A percentile compares a stretch with the other conserved stretches of the same genome.
These are phyloP conservation scores for Mycothermus thermophilus DNA, from an alignment of 495 filamentous ascomycete genomes.

Conservation along the genomic window DNA sequence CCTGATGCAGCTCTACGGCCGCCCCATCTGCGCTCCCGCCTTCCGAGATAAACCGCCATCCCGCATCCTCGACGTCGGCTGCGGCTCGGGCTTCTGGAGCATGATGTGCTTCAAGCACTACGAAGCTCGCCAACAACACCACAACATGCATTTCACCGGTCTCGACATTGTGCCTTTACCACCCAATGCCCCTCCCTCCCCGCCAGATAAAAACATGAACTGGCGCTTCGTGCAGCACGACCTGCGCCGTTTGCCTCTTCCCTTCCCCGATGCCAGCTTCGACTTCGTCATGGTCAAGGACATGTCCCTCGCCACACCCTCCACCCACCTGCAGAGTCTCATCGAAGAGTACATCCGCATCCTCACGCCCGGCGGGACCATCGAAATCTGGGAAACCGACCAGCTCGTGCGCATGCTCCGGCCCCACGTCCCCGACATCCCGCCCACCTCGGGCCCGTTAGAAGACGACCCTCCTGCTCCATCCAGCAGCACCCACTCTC, in stretches of 20 bases:
- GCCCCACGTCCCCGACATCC: constrained; percentile 50
- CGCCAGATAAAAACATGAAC: constrained; percentile 52
- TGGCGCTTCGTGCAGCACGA: constrained; percentile 88
- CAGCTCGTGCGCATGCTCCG: constrained; percentile 62
- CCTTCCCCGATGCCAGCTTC: constrained; percentile 73
- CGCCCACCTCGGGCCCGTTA: not conserved
- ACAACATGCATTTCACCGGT: constrained; percentile 58
- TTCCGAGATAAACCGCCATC: constrained; percentile 51
- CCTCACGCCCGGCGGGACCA: constrained; percentile 59
- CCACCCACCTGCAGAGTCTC: constrained; percentile 45
- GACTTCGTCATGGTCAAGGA: constrained; percentile 88
- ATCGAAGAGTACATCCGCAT: constrained; percentile 68
- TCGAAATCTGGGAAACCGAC: constrained; percentile 84
- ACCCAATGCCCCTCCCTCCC: constrained; percentile 32
- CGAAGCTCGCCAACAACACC: constrained; percentile 40
- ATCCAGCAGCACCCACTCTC: constrained; percentile 31
- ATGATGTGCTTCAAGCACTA: constrained; percentile 71
- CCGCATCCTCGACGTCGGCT: constrained; percentile 75
- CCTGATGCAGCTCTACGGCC: constrained; percentile 65
- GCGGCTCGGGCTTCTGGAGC: constrained; percentile 83
- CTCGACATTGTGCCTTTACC: constrained; percentile 70
- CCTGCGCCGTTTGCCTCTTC: constrained; percentile 56
- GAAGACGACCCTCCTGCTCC: not conserved
- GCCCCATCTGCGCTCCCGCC: constrained; percentile 59
- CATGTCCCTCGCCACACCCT: constrained; percentile 53